Evolutionary conservation across 352 stramenopile genomes (phyloP).

Genomic region (Pythium dissimile): DNA sequence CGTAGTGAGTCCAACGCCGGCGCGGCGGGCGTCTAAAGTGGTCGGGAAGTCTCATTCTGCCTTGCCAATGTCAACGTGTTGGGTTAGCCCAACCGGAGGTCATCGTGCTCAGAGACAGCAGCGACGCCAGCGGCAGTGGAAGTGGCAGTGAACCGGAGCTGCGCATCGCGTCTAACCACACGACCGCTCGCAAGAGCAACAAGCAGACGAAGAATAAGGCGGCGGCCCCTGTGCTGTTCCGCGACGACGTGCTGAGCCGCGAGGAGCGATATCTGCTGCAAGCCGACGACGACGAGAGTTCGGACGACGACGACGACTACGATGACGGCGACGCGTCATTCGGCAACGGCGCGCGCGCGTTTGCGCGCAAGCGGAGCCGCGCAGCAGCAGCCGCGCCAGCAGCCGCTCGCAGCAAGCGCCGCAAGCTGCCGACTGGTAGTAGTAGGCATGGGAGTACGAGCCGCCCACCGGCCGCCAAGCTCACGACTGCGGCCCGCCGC

Average conservation of each 20-base stretch:
- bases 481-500: too few relatives aligned
- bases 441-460: too few relatives aligned
- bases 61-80: background rate
- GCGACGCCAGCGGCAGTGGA: conserved; percentile 4
- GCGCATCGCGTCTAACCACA: too few relatives aligned
- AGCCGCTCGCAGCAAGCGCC: background rate
- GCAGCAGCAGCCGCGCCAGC: background rate
- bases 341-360: conserved; percentile 14
- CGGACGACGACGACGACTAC: conserved; percentile 24
- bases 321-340: conserved; percentile 19
- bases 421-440: background rate
- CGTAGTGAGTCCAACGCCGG: background rate
- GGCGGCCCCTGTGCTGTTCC: conserved; percentile 1
- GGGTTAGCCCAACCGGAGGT: conserved; percentile 4
- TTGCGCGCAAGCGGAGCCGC: conserved; percentile 10
- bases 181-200: background rate
- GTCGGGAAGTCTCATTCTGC: conserved; percentile 6
- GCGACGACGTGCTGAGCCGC: conserved; percentile 7
- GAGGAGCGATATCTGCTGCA: conserved; percentile 12
- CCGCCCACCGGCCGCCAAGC: too few relatives aligned
- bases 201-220: conserved; percentile 5
- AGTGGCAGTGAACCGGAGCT: background rate
- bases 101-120: conserved; percentile 19
- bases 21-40: background rate
- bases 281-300: conserved; percentile 7